Evolutionary conservation across 352 stramenopile genomes (phyloP).

Genomic region (Phytopythium litorale): DNA sequence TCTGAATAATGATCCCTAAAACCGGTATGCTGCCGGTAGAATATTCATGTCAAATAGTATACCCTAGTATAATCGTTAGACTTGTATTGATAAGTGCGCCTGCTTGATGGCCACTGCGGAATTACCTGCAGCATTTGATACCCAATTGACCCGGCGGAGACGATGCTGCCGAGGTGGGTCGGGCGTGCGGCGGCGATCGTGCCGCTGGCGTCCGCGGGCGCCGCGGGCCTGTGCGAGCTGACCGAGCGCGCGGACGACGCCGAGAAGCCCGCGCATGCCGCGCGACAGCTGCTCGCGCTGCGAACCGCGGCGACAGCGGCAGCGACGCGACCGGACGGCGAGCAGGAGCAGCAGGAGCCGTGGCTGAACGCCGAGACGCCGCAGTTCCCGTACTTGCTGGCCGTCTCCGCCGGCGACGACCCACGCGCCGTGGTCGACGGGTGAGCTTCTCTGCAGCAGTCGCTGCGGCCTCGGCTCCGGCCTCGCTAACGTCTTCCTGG

Average conservation of each 20-base stretch:
- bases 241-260: conserved; percentile 36
- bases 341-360: conserved; percentile 4
- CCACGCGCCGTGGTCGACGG: conserved; percentile 19
- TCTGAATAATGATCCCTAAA: too few relatives aligned
- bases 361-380: conserved; percentile 52
- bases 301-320: conserved; percentile 4
- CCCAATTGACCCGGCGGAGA: neutral
- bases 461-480: too few relatives aligned
- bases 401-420: conserved; percentile 53
- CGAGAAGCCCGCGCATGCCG: conserved; percentile 28
- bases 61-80: too few relatives aligned
- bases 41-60: too few relatives aligned
- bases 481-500: too few relatives aligned
- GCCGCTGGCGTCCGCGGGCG: conserved; percentile 16
- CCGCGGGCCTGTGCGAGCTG: conserved; percentile 32
- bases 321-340: neutral
- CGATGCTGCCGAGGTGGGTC: neutral
- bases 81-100: too few relatives aligned
- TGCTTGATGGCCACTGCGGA: neutral
- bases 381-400: conserved; percentile 67
- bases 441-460: conserved; percentile 15
- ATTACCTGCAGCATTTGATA: neutral
- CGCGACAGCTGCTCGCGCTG: conserved; percentile 30
- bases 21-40: too few relatives aligned
- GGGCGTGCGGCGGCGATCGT: conserved; percentile 12